Conservation (phyloP, 768 basidiomycete genomes). For the Nevesoporus exiguus region DNA sequence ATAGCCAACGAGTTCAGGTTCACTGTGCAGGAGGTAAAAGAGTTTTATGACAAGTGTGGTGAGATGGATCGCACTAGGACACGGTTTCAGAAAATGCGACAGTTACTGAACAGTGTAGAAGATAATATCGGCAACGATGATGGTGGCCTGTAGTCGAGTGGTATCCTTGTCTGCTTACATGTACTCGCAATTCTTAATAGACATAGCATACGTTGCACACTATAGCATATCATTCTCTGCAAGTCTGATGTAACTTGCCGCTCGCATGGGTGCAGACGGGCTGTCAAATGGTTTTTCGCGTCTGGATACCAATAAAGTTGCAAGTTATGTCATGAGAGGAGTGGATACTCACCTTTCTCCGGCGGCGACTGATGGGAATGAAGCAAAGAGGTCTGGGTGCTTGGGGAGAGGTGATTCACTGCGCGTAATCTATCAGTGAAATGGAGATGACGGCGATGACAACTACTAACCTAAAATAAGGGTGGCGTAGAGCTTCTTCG, state of each 20-base stretch:
- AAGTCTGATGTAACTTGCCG: constrained; percentile 62
- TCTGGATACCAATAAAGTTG: constrained; percentile 37
- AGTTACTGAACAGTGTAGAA: constrained; percentile 32
- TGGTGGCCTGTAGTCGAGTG: constrained; percentile 3
- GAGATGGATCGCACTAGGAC: constrained; percentile 64
- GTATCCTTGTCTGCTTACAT: neutral
- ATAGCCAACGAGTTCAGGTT: constrained; percentile 72
- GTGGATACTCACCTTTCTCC: constrained; percentile 75
- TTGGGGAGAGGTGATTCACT: constrained; percentile 95
- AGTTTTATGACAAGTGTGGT: constrained; percentile 70
- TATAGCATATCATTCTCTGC: constrained; percentile 56
- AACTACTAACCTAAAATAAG: constrained; percentile 73
- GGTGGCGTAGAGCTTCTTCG: constrained; percentile 85
- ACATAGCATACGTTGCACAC: neutral
- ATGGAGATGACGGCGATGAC: neutral
- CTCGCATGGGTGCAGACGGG: constrained; percentile 75
- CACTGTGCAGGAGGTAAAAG: constrained; percentile 72
- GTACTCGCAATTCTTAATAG: neutral
- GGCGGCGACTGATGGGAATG: constrained; percentile 93
- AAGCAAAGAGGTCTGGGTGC: constrained; percentile 92
- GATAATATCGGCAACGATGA: constrained; percentile 12
- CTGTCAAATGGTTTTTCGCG: constrained; percentile 75
- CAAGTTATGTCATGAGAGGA: neutral
- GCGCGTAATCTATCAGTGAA: constrained; percentile 1
- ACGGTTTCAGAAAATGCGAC: constrained; percentile 69